phyloP scores from a whole-genome alignment of 768 basidiomycete species.

The Rhizopogon sp. region DNA sequence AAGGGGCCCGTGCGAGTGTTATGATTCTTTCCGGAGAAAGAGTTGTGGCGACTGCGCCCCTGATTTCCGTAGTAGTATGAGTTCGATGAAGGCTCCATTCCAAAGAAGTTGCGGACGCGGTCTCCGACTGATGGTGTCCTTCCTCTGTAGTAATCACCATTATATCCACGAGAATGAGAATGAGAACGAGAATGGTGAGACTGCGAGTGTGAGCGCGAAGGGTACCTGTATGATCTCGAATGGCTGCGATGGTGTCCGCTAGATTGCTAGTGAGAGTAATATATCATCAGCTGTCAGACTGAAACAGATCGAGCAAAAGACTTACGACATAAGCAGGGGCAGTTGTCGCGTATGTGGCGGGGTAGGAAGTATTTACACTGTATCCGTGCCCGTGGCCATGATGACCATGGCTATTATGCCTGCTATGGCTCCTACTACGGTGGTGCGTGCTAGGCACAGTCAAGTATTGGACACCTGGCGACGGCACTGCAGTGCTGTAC shows the following conservation, averaged over 20 bases:
- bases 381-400: conserved; percentile 7
- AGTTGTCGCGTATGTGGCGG: conserved; percentile 7
- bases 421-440: conserved; percentile 10
- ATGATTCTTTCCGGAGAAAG: conserved; percentile 14
- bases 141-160: conserved; percentile 2
- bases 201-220: conserved; percentile 2
- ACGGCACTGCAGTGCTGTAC: neutral
- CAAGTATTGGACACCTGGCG: conserved; percentile 5
- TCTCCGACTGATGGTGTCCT: conserved; percentile 27
- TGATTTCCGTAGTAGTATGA: conserved; percentile 7
- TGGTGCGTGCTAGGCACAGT: conserved; percentile 9
- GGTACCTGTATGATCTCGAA: conserved; percentile 13
- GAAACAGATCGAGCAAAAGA: neutral
- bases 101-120: conserved; percentile 35
- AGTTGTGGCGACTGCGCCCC: conserved; percentile 21
- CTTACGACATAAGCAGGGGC: conserved; percentile 10
- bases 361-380: neutral
- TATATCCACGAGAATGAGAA: conserved; percentile 5
- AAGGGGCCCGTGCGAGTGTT: conserved; percentile 15
- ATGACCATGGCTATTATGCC: conserved; percentile 5
- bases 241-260: conserved; percentile 13
- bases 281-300: neutral
- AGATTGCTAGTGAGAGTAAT: conserved; percentile 11
- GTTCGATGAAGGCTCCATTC: conserved; percentile 16
- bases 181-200: neutral